phyloP scores from a whole-genome alignment of 148 eudicot species.

The Dianthus caryophyllus region DNA sequence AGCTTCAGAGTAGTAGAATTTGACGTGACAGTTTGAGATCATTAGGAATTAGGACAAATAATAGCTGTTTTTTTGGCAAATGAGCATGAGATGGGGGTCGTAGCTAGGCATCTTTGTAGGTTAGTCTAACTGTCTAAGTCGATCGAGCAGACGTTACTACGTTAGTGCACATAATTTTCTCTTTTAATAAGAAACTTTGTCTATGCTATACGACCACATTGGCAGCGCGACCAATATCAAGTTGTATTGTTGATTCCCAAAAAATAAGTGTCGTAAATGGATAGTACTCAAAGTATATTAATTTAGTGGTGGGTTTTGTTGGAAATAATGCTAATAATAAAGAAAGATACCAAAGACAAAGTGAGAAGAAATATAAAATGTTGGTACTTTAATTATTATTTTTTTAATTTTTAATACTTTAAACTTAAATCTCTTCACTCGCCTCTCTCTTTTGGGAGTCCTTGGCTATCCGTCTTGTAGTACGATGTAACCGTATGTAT shows the following conservation, averaged over 20 bases:
- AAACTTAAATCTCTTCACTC: background rate
- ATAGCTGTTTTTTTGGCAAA: background rate
- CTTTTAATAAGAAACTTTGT: too few species aligned
- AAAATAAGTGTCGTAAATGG: background rate
- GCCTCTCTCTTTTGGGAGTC: slow-evolving; percentile 9
- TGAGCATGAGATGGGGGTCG: background rate
- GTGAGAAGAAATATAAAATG: slow-evolving; percentile 3
- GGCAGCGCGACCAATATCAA: too few species aligned
- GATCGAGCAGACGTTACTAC: background rate
- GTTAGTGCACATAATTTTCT: background rate
- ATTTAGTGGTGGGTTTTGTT: background rate
- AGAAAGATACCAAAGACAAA: background rate
- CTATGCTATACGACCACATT: too few species aligned
- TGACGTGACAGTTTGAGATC: slow-evolving; percentile 40
- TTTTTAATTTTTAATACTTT: too few species aligned
- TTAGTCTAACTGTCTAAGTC: background rate
- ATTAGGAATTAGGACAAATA: background rate
- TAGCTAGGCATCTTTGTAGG: background rate
- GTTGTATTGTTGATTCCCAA: too few species aligned
- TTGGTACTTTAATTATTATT: background rate
- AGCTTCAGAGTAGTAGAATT: too few species aligned
- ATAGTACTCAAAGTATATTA: background rate
- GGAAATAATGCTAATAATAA: slow-evolving; percentile 8
- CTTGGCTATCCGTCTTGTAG: background rate
- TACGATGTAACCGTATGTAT: background rate